Conservation (phyloP, 257 asterid species). For the Haberlea rhodopensis region DNA sequence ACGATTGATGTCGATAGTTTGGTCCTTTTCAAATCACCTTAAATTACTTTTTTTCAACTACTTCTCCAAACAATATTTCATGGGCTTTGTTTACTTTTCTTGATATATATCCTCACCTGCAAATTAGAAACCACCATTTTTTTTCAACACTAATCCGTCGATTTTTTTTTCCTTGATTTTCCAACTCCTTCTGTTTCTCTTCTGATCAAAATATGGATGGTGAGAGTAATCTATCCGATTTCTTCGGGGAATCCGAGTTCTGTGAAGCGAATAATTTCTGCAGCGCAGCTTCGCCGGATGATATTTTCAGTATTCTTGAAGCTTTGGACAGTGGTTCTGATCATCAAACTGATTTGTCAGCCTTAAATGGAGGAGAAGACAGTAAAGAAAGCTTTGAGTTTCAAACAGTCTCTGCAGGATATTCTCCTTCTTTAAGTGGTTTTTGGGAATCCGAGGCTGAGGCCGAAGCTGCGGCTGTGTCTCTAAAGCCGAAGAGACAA, state of each 20-base stretch:
- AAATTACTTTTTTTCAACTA: too few species aligned
- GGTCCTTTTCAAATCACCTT: too few species aligned
- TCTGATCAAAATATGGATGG: slow-evolving; percentile 57
- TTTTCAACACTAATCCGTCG: neutral
- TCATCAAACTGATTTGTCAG: too few species aligned
- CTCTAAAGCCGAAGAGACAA: slow-evolving; percentile 51
- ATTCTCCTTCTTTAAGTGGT: too few species aligned
- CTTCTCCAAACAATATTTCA: neutral
- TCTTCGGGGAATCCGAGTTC: slow-evolving; percentile 43
- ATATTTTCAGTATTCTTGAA: slow-evolving; percentile 69
- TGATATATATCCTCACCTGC: neutral
- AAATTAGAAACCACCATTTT: neutral
- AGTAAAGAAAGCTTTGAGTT: too few species aligned
- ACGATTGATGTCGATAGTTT: slow-evolving; percentile 55
- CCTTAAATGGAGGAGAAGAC: too few species aligned
- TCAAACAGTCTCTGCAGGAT: too few species aligned
- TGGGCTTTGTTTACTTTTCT: slow-evolving; percentile 11
- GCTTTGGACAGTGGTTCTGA: too few species aligned
- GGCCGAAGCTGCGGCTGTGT: too few species aligned
- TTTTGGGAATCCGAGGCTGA: too few species aligned
- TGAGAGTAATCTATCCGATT: slow-evolving; percentile 37
- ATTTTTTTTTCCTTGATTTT: neutral
- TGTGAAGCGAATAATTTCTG: slow-evolving; percentile 19
- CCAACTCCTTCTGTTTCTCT: neutral
- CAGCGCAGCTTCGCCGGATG: slow-evolving; percentile 42